Percentiles rank a stretch among this genome's conserved stretches.
These are phyloP conservation scores for Diaporthe sp. DNA, from an alignment of 2,329 filamentous ascomycete species.

Conservation along the genomic window DNA sequence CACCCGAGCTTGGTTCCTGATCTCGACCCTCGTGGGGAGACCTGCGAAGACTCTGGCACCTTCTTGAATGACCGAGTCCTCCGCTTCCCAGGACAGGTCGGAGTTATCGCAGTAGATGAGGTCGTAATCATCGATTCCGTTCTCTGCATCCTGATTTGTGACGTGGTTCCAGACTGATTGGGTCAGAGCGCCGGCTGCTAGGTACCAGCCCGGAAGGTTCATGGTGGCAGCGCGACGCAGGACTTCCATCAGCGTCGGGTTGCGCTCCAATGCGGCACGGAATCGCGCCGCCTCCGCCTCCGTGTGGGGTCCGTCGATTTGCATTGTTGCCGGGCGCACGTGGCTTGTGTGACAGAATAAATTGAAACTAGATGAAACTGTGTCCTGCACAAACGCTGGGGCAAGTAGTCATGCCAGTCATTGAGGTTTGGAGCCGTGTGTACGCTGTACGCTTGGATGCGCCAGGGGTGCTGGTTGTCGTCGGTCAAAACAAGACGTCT, in stretches of 20 bases:
- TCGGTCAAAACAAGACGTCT: background rate
- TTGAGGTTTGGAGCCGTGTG: too few relatives aligned
- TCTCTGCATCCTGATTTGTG: constrained; percentile 46
- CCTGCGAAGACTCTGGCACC: constrained; percentile 48
- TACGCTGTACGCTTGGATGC: background rate
- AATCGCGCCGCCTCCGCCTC: constrained; percentile 34
- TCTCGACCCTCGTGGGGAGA: constrained; percentile 50
- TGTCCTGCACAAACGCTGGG: background rate
- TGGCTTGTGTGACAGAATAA: background rate
- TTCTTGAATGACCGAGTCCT: constrained; percentile 49
- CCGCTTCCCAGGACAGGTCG: constrained; percentile 53
- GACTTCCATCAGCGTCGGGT: constrained; percentile 38
- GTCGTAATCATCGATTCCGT: constrained; percentile 54
- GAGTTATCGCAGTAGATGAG: constrained; percentile 51
- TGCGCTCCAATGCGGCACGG: constrained; percentile 32
- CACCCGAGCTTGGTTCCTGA: constrained; percentile 54
- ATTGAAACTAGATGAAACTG: background rate
- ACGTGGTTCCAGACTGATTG: constrained; percentile 55
- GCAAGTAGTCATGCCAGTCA: background rate
- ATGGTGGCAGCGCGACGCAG: constrained; percentile 37
- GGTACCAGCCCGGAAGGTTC: constrained; percentile 37
- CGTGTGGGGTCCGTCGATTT: constrained; percentile 33
- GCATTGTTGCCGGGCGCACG: background rate
- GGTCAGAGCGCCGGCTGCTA: constrained; percentile 52
- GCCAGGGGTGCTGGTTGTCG: background rate